Base-by-base conservation (phyloP, 805 yeast genomes). In the Pichia scutulata region DNA sequence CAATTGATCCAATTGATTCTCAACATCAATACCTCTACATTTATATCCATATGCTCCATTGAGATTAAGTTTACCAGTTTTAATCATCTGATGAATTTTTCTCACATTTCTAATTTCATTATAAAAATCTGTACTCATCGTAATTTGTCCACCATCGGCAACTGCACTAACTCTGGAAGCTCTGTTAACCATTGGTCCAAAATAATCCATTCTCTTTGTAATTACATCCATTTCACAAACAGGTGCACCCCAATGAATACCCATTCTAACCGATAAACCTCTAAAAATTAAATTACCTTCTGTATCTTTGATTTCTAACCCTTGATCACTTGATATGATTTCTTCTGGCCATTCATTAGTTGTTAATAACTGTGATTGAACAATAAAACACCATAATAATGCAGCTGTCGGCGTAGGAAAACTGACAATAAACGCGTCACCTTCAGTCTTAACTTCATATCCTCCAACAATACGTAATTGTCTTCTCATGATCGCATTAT, bases 121-220 rank as follows among this genome's bases (percentile, higher is more conserved):
- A 57, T 86, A 71, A 60, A 89, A 87, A 65, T 92, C 97, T 8
- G 82, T 75, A 60, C 95, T 85, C 50, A 90, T 76, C 0, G 96
- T 82, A 26, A 92, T 87, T 66, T 92, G 97, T n/a, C 99, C 99
- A 52, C 99, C 99, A 66, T 89, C 96, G 0, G 99, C 99, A 46
- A 88, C 86, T 8, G 96, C 86, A 62, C 90, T 84, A 24, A 93
- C 92, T 60, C 99, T 77, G 1, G 98, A 84, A 1, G 99, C 88
- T 47, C 96, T 76, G 61, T 93, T 93, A 30, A 93, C 99, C 89
- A 93, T 90, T 0, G 99, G 99, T 0, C 99, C 99, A 60, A 93
- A 86, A 67, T 93, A 93, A 69, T 93, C 99, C 99, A 93, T 93
- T 71, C 99, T 81, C 57, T 89, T 81, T 0, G 99, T 93, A 48